Evolutionary conservation across 257 asterid genomes (phyloP).

Genomic region (Nyctanthes arbortristis): DNA sequence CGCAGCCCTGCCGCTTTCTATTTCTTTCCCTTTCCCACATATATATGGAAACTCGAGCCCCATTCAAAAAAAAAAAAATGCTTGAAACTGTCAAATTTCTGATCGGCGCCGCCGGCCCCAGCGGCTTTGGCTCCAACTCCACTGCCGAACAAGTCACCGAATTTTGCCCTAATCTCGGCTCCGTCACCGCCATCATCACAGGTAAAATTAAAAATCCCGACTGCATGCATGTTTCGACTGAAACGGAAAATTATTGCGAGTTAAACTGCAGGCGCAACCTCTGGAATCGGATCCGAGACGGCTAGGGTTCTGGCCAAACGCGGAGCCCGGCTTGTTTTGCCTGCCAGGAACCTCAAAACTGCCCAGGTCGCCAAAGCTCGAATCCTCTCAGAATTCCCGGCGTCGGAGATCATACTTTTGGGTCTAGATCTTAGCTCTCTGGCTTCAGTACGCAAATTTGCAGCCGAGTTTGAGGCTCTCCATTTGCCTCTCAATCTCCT

Average conservation of each 20-base stretch:
- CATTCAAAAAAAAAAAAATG: slow-evolving; percentile 36
- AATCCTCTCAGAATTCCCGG: slow-evolving; percentile 67
- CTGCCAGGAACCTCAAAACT: slow-evolving; percentile 70
- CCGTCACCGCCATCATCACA: slow-evolving; percentile 78
- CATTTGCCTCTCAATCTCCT: slow-evolving; percentile 79
- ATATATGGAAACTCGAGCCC: not conserved
- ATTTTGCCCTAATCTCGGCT: slow-evolving; percentile 48
- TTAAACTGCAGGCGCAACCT: slow-evolving; percentile 90
- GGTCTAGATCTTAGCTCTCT: slow-evolving; percentile 86
- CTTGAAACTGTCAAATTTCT: slow-evolving; percentile 69
- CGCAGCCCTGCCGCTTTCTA: no score
- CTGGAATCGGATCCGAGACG: slow-evolving; percentile 95
- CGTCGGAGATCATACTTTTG: slow-evolving; percentile 64
- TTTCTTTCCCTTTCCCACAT: not conserved
- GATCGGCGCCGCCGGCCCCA: slow-evolving; percentile 73
- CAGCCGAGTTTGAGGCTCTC: slow-evolving; percentile 56
- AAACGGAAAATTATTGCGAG: not conserved
- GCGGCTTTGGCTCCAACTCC: slow-evolving; percentile 78
- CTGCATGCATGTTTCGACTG: not conserved
- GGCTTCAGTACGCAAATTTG: slow-evolving; percentile 67
- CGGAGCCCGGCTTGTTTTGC: slow-evolving; percentile 76
- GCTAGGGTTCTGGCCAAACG: slow-evolving; percentile 82
- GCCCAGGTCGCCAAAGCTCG: slow-evolving; percentile 78
- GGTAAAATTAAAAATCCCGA: slow-evolving; percentile 31
- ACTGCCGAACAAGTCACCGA: slow-evolving; percentile 79